phyloP scores from a whole-genome alignment of 768 basidiomycete species.

The Podaxis pistillaris region DNA sequence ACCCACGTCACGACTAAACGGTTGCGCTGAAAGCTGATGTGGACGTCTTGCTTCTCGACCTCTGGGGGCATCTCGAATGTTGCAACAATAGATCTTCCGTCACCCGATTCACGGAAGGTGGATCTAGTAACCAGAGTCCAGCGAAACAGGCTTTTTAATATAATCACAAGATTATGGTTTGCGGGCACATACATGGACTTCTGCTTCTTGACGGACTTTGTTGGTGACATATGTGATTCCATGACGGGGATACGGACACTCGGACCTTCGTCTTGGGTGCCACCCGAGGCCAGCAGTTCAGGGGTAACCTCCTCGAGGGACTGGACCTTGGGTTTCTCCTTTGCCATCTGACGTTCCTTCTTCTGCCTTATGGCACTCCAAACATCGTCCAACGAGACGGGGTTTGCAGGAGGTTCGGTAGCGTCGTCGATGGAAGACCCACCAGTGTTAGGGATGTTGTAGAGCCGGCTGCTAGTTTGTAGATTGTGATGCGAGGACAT shows the following conservation, averaged over 20 bases:
- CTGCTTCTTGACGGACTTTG: slow-evolving; percentile 51
- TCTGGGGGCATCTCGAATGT: slow-evolving; percentile 69
- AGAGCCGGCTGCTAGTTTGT: slow-evolving; percentile 19
- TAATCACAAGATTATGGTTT: slow-evolving; percentile 13
- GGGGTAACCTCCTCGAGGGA: slow-evolving; percentile 53
- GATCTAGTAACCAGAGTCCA: slow-evolving; percentile 40
- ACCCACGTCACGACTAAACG: slow-evolving; percentile 68
- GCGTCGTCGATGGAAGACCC: slow-evolving; percentile 43
- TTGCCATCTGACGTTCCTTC: slow-evolving; percentile 67
- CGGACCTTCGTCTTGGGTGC: slow-evolving; percentile 25
- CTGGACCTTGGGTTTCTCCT: slow-evolving; percentile 67
- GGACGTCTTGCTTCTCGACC: slow-evolving; percentile 70
- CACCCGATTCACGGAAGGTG: slow-evolving; percentile 67
- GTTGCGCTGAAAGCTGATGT: slow-evolving; percentile 68
- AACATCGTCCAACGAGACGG: slow-evolving; percentile 51
- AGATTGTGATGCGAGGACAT: slow-evolving; percentile 2
- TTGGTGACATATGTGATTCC: slow-evolving; percentile 37
- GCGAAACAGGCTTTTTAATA: slow-evolving; percentile 14
- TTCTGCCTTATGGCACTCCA: slow-evolving; percentile 65
- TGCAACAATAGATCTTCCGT: slow-evolving; percentile 67
- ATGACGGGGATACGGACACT: slow-evolving; percentile 36
- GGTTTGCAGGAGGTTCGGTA: slow-evolving; percentile 37
- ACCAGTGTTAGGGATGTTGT: slow-evolving; percentile 37
- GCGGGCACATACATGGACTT: slow-evolving; percentile 56
- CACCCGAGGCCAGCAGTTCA: slow-evolving; percentile 28